Conservation (phyloP, 2,329 filamentous ascomycete species). For the Pestalotiopsis sp. region DNA sequence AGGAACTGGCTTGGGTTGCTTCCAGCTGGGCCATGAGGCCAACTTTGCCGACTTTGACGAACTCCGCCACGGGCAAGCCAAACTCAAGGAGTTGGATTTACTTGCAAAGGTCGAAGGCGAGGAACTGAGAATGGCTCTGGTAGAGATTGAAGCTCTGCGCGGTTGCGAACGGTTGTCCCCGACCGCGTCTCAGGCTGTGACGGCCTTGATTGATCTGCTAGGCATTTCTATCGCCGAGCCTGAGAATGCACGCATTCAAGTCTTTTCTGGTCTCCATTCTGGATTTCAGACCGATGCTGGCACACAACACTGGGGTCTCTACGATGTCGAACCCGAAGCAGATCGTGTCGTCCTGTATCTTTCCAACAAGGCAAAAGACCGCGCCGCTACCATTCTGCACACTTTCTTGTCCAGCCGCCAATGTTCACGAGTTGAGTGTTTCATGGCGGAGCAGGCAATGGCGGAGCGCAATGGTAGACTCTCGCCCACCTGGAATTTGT, state of each 20-base stretch:
- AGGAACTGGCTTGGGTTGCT: neutral
- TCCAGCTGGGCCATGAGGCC: constrained; percentile 6
- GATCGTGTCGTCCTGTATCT: constrained; percentile 1
- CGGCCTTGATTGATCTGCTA: neutral
- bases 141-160: neutral
- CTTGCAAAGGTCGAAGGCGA: neutral
- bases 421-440: neutral
- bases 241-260: neutral
- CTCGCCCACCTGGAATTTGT: neutral
- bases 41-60: constrained; percentile 3
- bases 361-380: constrained; percentile 7
- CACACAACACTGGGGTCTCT: constrained; percentile 8
- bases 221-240: neutral
- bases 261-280: constrained; percentile 5
- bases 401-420: constrained; percentile 4
- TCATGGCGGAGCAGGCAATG: constrained; percentile 6
- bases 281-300: neutral
- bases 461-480: neutral
- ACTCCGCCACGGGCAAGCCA: neutral
- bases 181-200: neutral
- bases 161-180: neutral
- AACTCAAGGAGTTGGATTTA: constrained; percentile 4
- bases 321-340: neutral
- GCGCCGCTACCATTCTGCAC: constrained; percentile 3
- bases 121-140: neutral